Conservation (phyloP, 306 rosid species). For the Purshia tridentata region DNA sequence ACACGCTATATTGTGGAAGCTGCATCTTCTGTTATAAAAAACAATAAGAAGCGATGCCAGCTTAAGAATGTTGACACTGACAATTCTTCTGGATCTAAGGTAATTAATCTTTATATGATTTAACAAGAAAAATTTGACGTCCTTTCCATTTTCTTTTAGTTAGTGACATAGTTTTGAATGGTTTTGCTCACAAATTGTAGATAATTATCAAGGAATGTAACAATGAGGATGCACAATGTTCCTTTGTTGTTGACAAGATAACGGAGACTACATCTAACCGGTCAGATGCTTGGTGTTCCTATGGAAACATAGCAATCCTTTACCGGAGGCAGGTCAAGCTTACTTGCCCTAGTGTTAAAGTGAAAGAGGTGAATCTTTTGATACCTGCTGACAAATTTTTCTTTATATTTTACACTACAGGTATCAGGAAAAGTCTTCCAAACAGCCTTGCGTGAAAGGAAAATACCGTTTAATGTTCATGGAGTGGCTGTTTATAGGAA, state of each 20-base stretch:
- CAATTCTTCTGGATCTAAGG: constrained; percentile 86
- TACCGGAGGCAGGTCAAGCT: constrained; percentile 91
- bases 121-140: not conserved
- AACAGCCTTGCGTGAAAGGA: constrained; percentile 84
- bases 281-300: constrained; percentile 53
- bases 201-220: constrained; percentile 79
- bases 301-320: constrained; percentile 78
- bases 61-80: constrained; percentile 74
- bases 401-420: constrained; percentile 33
- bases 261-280: constrained; percentile 52
- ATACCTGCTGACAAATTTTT: not conserved
- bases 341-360: constrained; percentile 28
- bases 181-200: constrained; percentile 38
- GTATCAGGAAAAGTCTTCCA: constrained; percentile 89
- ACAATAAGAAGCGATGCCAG: constrained; percentile 70
- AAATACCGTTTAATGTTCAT: constrained; percentile 85
- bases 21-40: constrained; percentile 79
- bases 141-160: constrained; percentile 20
- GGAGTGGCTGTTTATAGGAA: constrained; percentile 91
- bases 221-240: constrained; percentile 83
- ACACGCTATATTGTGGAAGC: constrained; percentile 89
- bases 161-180: constrained; percentile 3
- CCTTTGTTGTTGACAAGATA: constrained; percentile 87
- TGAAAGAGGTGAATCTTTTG: constrained; percentile 10
- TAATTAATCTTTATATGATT: constrained; percentile 29